These are phyloP conservation scores for Rhododendron molle DNA, from an alignment of 148 eudicot species.

Conservation along the genomic window DNA sequence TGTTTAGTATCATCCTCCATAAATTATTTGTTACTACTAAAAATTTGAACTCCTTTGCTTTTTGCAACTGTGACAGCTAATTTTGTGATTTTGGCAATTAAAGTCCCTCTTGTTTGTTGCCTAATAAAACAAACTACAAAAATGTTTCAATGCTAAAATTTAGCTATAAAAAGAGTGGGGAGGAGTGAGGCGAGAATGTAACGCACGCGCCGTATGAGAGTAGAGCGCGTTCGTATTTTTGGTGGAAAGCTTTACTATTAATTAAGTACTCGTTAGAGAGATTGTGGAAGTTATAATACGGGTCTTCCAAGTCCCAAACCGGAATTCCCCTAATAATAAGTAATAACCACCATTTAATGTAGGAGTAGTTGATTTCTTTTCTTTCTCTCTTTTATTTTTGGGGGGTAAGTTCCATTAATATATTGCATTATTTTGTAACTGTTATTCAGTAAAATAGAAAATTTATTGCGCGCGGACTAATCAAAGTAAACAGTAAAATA, in stretches of 20 bases:
- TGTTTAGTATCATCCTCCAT: no score
- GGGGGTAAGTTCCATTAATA: no score
- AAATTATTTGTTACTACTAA: no score
- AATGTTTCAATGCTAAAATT: background rate
- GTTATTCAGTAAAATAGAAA: background rate
- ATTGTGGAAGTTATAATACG: constrained; percentile 13
- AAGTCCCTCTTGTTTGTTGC: background rate
- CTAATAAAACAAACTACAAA: background rate
- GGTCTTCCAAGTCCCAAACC: background rate
- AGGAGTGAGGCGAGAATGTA: background rate
- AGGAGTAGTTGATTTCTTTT: background rate
- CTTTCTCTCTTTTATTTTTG: no score
- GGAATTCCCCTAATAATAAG: background rate
- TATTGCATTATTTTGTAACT: background rate
- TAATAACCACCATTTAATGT: background rate
- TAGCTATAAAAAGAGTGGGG: background rate
- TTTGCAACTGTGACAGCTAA: background rate
- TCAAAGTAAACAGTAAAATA: no score
- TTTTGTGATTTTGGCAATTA: background rate
- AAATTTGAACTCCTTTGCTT: background rate
- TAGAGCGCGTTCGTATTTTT: background rate
- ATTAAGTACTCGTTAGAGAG: no score
- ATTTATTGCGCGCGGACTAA: background rate
- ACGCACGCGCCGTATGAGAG: constrained; percentile 2
- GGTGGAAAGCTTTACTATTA: background rate